Evolutionary conservation across 768 basidiomycete species (phyloP), one percentile per base, ranked within the genome.

Genomic region (Russula ochroleuca): DNA sequence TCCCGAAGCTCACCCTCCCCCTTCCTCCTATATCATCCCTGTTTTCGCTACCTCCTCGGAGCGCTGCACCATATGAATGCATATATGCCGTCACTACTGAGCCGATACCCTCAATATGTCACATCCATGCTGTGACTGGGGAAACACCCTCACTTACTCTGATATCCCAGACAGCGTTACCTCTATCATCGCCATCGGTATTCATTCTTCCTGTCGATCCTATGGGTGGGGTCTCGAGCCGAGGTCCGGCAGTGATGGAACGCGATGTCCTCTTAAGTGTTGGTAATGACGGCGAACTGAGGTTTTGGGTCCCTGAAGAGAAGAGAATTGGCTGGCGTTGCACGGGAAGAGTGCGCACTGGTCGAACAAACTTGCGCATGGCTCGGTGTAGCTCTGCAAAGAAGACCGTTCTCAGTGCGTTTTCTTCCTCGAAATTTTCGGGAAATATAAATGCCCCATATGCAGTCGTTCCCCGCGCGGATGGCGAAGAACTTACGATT

Each of bases 331-430:
- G 51, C 28, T 91, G 90, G 89, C 80, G 76, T 68, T 85, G 85
- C 67, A 89, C 88, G 23, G 88, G 92, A 10, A 81, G 74, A 58
- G 89, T 96, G 6, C 81, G 80, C 63, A 96, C 94, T 13, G 85
- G 84, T 0, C 80, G 86, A 62, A 80, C 72, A 50, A 80, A 79
- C 2, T 83, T 95, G 59, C 79, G 77, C 63, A 86, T 83, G 73
- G 93, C 87, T 17, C 80, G 88, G 47, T 96, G 94, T 72, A 96
- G 92, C 73, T 92, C 92, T 9, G 86, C 89, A 13, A 94, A 94
- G 74, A 96, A 96, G 75, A 92, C 94, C 5, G 94, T 87, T 7
- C 77, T 98, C 63, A 85, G 94, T 93, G 72, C 63, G 82, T 77
- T 55, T 14, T 23, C 54, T 40, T 8, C 19, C 52, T 21, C 19